Conservation (phyloP, 495 filamentous ascomycete genomes). For the Hyaloscypha hepaticicola region DNA sequence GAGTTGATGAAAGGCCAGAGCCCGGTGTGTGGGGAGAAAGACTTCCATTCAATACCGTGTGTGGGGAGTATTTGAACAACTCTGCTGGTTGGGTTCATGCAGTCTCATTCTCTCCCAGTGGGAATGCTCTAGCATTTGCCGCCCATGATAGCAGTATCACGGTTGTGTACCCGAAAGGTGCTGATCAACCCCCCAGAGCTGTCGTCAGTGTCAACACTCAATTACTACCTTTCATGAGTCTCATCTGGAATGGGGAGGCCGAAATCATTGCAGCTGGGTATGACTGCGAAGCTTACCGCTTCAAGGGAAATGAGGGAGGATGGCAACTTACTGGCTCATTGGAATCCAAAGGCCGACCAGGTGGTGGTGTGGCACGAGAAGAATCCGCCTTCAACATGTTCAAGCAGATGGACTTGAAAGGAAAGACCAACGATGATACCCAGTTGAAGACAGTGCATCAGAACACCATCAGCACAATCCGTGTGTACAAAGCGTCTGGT, state of each 20-base stretch:
- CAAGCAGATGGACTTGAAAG: constrained; percentile 96
- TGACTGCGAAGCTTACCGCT: constrained; percentile 92
- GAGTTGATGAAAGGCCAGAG: constrained; percentile 82
- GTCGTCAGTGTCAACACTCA: constrained; percentile 87
- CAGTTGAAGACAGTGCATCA: constrained; percentile 95
- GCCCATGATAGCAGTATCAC: constrained; percentile 95
- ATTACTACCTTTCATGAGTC: constrained; percentile 82
- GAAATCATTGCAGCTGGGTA: constrained; percentile 96
- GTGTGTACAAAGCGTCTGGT: constrained; percentile 66
- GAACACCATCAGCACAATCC: constrained; percentile 86
- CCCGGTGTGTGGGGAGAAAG: constrained; percentile 91
- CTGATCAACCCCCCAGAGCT: constrained; percentile 86
- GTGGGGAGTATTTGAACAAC: constrained; percentile 92
- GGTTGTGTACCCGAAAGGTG: constrained; percentile 89
- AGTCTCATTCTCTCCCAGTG: constrained; percentile 86
- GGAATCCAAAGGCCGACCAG: constrained; percentile 72
- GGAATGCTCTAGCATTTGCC: constrained; percentile 85
- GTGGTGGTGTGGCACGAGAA: constrained; percentile 46
- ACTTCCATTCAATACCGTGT: constrained; percentile 95
- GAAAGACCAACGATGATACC: constrained; percentile 83
- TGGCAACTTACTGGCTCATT: constrained; percentile 86
- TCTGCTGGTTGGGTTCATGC: constrained; percentile 96
- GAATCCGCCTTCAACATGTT: constrained; percentile 97
- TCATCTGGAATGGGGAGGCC: constrained; percentile 88
- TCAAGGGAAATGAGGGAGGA: constrained; percentile 75